These are phyloP conservation scores for Striga hermonthica DNA, from an alignment of 305 asterid species.

Conservation along the genomic window DNA sequence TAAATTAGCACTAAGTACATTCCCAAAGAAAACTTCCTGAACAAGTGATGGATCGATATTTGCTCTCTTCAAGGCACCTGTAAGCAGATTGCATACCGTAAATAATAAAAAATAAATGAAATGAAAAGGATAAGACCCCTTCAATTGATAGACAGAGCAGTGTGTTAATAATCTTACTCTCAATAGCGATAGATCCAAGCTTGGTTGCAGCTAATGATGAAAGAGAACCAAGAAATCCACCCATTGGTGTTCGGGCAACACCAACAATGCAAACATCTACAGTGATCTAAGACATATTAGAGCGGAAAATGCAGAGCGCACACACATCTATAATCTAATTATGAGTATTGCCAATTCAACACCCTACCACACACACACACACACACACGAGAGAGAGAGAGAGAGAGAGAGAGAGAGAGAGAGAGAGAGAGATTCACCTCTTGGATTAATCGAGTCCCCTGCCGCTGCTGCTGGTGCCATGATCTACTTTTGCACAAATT, in stretches of 20 bases:
- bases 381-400: background rate
- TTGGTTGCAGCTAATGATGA: conserved; percentile 91
- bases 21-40: conserved; percentile 89
- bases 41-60: conserved; percentile 84
- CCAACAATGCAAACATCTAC: conserved; percentile 97
- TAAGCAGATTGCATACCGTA: conserved; percentile 18
- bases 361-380: conserved; percentile 2
- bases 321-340: conserved; percentile 16
- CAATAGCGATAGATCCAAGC: conserved; percentile 91
- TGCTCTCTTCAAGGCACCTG: conserved; percentile 92
- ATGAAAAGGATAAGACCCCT: background rate
- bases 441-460: conserved; percentile 50
- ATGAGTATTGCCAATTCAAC: conserved; percentile 4
- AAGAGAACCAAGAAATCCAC: conserved; percentile 86
- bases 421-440: conserved; percentile 37
- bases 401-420: background rate
- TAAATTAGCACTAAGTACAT: conserved; percentile 94
- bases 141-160: conserved; percentile 18
- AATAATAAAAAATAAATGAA: background rate
- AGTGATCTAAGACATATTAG: conserved; percentile 28
- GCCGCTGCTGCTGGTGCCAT: conserved; percentile 49
- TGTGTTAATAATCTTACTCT: conserved; percentile 50
- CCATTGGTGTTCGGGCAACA: conserved; percentile 97
- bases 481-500: conserved; percentile 32
- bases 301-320: conserved; percentile 22